Evolutionary conservation across 2,329 filamentous ascomycete species (phyloP), one percentile per base, ranked within the genome.

Genomic region (Sporothrix dimorphospora): DNA sequence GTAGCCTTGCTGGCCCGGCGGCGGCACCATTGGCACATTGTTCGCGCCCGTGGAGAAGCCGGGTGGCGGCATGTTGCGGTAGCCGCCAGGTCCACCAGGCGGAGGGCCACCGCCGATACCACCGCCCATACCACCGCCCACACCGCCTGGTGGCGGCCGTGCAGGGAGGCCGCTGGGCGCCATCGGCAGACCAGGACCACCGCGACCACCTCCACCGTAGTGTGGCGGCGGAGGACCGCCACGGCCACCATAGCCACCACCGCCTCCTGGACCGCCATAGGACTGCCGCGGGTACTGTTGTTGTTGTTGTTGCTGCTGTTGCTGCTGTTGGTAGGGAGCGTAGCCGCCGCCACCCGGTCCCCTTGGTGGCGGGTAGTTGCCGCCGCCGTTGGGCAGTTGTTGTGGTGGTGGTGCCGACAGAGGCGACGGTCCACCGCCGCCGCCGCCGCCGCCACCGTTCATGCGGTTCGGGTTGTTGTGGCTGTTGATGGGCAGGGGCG

Each of bases 91-190:
- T 72, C 85, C 83, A 63, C 83, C 75, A 78, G 83, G 85, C 72
- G 85, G 83, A 67, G 82, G 75, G 5, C 84, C 83, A 72, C 85
- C 85, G 19, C 30, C 30, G 3, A 34, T 34, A 34, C 30, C 30
- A 34, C 47, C 85, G 19, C 30, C 30, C 30, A 34, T 34, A 34
- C 30, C 30, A 34, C 47, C 19, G 30, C 81, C 82, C 30, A 76
- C 80, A 42, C 85, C 84, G 68, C 82, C 82, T 63, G 83, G 83
- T 0, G 85, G 85, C 3, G 85, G 85, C 19, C 85, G 81, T 0
- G 85, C 84, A 0, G 86, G 85, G 3, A 88, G 79, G 1, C 85
- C 86, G 0, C 84, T 82, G 0, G 85, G 85, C 0, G 85, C 82
- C 9, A 85, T 83, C 0, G 85, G 85, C 2, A 87, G 81, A 67